Percentiles rank a stretch among this genome's conserved stretches.
Conservation (phyloP, 1,284 basidiomycete genomes). For the Cutaneotrichosporon sp. region DNA sequence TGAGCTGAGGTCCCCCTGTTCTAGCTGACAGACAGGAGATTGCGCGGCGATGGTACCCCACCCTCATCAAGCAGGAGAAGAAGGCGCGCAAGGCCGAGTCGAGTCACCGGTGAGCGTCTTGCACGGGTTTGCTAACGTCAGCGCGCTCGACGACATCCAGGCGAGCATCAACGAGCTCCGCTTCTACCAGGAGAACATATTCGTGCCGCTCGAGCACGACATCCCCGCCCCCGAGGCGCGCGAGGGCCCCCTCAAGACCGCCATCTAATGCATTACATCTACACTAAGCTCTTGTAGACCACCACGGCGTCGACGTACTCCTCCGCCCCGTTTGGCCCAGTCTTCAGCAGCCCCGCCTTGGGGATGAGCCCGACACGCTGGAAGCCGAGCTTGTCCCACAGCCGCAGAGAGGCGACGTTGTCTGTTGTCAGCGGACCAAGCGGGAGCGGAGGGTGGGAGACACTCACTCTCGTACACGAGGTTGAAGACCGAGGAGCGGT, state of each 20-base stretch:
- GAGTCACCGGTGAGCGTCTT: conserved; percentile 42
- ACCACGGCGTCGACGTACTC: conserved; percentile 88
- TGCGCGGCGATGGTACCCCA: conserved; percentile 56
- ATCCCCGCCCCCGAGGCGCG: background rate
- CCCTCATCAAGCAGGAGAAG: conserved; percentile 30
- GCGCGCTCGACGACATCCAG: conserved; percentile 57
- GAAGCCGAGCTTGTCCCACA: conserved; percentile 88
- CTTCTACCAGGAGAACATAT: conserved; percentile 53
- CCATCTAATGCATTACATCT: conserved; percentile 22
- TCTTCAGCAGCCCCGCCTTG: conserved; percentile 73
- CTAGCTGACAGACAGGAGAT: conserved; percentile 50
- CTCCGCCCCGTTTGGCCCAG: conserved; percentile 64
- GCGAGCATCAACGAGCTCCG: conserved; percentile 55
- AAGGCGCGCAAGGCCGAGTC: conserved; percentile 35
- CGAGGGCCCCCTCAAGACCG: conserved; percentile 30
- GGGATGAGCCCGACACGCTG: conserved; percentile 80
- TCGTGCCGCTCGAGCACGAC: conserved; percentile 40
- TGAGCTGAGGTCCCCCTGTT: conserved; percentile 2
- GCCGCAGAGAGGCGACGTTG: conserved; percentile 59
- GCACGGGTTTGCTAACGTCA: conserved; percentile 6
- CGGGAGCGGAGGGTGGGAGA: background rate
- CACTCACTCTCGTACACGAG: conserved; percentile 82
- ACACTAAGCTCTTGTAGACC: conserved; percentile 74
- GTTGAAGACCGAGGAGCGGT: conserved; percentile 89
- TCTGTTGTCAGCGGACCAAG: conserved; percentile 40